A percentile compares a stretch with the other conserved stretches of the same genome.
These are phyloP conservation scores for Entomortierella chlamydospora DNA, from an alignment of 192 early-diverging fungal species.

Conservation along the genomic window DNA sequence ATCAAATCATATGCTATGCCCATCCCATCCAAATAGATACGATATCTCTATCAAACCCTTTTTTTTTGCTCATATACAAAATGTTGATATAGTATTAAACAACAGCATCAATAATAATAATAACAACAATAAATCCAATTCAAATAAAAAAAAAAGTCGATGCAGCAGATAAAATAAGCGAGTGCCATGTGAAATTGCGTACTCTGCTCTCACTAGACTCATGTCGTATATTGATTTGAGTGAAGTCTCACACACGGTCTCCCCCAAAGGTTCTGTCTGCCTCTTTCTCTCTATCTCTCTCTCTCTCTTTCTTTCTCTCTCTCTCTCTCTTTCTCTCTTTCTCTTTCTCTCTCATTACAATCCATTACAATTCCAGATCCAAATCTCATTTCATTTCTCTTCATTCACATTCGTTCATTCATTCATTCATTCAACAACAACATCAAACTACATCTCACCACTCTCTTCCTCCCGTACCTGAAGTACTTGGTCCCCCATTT, in stretches of 20 bases:
- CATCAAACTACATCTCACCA: not conserved
- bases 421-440: not conserved
- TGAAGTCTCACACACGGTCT: not conserved
- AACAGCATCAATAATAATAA: not conserved
- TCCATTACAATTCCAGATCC: not conserved
- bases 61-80: too few relatives aligned
- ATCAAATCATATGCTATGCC: too few relatives aligned
- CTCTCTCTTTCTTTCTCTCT: not conserved
- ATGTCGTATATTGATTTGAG: not conserved
- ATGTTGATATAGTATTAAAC: too few relatives aligned
- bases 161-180: not conserved
- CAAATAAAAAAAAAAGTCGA: not conserved
- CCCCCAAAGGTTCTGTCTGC: not conserved
- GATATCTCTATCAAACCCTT: too few relatives aligned
- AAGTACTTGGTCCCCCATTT: slow-evolving; percentile 1
- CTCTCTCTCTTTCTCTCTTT: slow-evolving; percentile 4
- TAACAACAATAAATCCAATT: not conserved
- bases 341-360: not conserved
- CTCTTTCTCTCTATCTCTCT: not conserved
- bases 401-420: slow-evolving; percentile 7
- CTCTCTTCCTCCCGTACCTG: not conserved
- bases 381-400: not conserved
- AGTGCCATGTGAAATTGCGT: not conserved
- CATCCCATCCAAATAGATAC: too few relatives aligned
- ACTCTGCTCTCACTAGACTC: too few relatives aligned